These are phyloP conservation scores for Nemania abortiva DNA, from an alignment of 2,329 filamentous ascomycete genomes.

Conservation along the genomic window DNA sequence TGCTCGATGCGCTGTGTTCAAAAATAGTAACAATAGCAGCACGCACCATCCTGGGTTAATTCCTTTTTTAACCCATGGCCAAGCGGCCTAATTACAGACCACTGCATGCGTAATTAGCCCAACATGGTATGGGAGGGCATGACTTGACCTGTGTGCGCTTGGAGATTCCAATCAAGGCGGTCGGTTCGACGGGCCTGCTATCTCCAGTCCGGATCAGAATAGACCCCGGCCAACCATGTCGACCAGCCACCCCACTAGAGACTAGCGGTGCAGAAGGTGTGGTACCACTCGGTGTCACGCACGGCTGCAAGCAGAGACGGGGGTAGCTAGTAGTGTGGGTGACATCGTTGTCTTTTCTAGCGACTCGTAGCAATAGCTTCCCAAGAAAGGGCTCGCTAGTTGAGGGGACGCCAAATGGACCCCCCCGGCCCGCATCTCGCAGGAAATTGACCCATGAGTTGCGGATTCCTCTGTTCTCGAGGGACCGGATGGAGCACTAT, in stretches of 20 bases:
- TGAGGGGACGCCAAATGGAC: slow-evolving; percentile 46
- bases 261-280: slow-evolving; percentile 49
- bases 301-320: slow-evolving; percentile 49
- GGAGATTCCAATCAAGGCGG: slow-evolving; percentile 60
- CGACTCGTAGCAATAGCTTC: slow-evolving; percentile 49
- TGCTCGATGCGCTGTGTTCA: slow-evolving; percentile 55
- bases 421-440: slow-evolving; percentile 45
- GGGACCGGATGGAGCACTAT: slow-evolving; percentile 29
- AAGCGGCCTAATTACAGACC: slow-evolving; percentile 52
- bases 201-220: slow-evolving; percentile 47
- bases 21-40: slow-evolving; percentile 56
- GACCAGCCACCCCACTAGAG: slow-evolving; percentile 49
- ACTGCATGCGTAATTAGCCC: slow-evolving; percentile 52
- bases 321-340: slow-evolving; percentile 40
- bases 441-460: slow-evolving; percentile 41
- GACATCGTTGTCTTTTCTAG: slow-evolving; percentile 40
- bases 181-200: slow-evolving; percentile 47
- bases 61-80: slow-evolving; percentile 56
- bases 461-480: slow-evolving; percentile 44
- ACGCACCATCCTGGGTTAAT: slow-evolving; percentile 54
- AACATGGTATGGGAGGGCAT: slow-evolving; percentile 46
- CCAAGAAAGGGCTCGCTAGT: slow-evolving; percentile 52
- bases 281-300: slow-evolving; percentile 52
- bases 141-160: slow-evolving; percentile 58
- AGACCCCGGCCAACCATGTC: slow-evolving; percentile 41